Conservation (phyloP, 1,284 basidiomycete species). For the Singerocomus rubriflavus region DNA sequence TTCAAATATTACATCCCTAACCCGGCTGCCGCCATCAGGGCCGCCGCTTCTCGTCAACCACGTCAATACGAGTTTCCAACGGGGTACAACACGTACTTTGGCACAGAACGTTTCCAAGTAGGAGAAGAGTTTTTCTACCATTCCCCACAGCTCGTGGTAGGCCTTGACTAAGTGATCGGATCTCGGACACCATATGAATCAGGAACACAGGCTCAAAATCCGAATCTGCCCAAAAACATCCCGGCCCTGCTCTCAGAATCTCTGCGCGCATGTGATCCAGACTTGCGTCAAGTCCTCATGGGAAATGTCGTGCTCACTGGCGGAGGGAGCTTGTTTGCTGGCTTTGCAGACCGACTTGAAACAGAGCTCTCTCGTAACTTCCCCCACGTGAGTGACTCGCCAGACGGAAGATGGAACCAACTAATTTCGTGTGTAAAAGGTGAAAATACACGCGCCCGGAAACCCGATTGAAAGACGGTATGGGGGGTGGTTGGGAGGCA, state of each 20-base stretch:
- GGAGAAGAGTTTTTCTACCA: slow-evolving; percentile 92
- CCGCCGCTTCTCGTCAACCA: slow-evolving; percentile 49
- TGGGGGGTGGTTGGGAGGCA: slow-evolving; percentile 91
- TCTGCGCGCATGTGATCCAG: slow-evolving; percentile 85
- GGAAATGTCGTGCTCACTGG: slow-evolving; percentile 95
- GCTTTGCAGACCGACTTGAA: slow-evolving; percentile 83
- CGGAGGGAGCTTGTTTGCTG: slow-evolving; percentile 83
- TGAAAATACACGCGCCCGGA: slow-evolving; percentile 87
- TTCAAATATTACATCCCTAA: slow-evolving; percentile 1
- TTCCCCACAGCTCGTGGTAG: slow-evolving; percentile 69
- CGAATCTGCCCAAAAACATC: slow-evolving; percentile 71
- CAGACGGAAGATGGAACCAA: background rate
- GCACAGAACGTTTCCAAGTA: slow-evolving; percentile 76
- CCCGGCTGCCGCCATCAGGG: slow-evolving; percentile 35
- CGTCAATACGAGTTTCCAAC: slow-evolving; percentile 95
- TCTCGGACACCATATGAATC: slow-evolving; percentile 7
- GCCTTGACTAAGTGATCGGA: slow-evolving; percentile 28
- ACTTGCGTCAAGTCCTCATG: slow-evolving; percentile 86
- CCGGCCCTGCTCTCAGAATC: slow-evolving; percentile 78
- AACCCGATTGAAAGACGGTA: slow-evolving; percentile 86
- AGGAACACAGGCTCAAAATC: slow-evolving; percentile 52
- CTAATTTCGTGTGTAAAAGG: slow-evolving; percentile 35
- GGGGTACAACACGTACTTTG: slow-evolving; percentile 87
- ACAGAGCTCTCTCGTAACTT: slow-evolving; percentile 77
- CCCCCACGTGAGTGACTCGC: slow-evolving; percentile 62